phyloP scores from a whole-genome alignment of 148 eudicot genomes.

The Chenopodium suecicum region DNA sequence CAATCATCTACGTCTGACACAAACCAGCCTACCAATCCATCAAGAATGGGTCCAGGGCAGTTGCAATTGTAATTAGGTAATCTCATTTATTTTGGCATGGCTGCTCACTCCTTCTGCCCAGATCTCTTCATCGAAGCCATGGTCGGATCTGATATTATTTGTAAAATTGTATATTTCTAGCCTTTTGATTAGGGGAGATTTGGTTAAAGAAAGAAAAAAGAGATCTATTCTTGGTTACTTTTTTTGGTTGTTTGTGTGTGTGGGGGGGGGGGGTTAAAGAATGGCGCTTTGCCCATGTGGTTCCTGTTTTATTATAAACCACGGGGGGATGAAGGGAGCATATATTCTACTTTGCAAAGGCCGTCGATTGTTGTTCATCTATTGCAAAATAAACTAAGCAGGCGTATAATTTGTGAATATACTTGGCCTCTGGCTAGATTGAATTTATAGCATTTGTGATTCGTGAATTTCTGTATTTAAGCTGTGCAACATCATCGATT shows the following conservation, averaged over 20 bases:
- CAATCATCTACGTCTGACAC: conserved; percentile 36
- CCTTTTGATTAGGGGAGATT: conserved; percentile 21
- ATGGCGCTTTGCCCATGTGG: conserved; percentile 20
- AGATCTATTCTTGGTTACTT: conserved; percentile 16
- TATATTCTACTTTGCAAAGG: neutral
- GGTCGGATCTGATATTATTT: conserved; percentile 40
- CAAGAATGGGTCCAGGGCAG: conserved; percentile 55
- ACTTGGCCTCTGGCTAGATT: neutral
- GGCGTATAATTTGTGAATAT: conserved; percentile 21
- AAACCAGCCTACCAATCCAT: conserved; percentile 44
- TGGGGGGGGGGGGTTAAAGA: neutral
- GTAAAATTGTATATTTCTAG: conserved; percentile 71
- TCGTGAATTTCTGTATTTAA: conserved; percentile 3
- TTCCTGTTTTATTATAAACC: conserved; percentile 32
- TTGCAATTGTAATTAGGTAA: conserved; percentile 42
- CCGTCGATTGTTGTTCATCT: neutral
- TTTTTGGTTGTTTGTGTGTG: neutral
- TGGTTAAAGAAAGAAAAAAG: conserved; percentile 7
- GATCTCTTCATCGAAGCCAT: conserved; percentile 25
- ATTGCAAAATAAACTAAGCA: conserved; percentile 21
- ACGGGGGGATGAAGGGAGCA: conserved; percentile 15
- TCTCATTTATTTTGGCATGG: conserved; percentile 21
- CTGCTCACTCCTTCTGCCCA: conserved; percentile 14
- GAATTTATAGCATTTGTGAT: neutral
- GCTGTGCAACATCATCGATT: neutral